These are phyloP conservation scores for Zangia roseola DNA, from an alignment of 768 basidiomycete species.

Conservation along the genomic window DNA sequence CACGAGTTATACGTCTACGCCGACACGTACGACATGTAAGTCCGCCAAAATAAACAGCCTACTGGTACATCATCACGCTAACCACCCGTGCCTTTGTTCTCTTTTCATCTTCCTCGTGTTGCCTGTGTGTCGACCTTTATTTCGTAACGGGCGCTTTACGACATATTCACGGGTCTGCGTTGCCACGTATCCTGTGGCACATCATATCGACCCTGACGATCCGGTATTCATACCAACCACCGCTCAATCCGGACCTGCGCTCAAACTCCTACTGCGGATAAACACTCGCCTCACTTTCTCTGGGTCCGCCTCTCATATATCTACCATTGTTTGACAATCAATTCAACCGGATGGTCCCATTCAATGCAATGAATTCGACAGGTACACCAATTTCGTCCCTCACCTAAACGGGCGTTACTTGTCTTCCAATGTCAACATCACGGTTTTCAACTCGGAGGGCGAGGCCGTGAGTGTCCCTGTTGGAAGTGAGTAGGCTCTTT, in stretches of 20 bases:
- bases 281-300: background rate
- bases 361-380: conserved; percentile 21
- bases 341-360: background rate
- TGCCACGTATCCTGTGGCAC: background rate
- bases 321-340: background rate
- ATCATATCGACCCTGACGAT: conserved; percentile 6
- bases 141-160: background rate
- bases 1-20: conserved; percentile 82
- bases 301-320: background rate
- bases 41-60: conserved; percentile 1
- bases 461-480: conserved; percentile 40
- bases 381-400: conserved; percentile 65
- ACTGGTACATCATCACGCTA: background rate
- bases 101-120: background rate
- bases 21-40: conserved; percentile 64
- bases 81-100: background rate
- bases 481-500: conserved; percentile 35
- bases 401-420: conserved; percentile 71
- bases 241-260: background rate
- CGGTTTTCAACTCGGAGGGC: conserved; percentile 46
- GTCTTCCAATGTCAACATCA: conserved; percentile 86
- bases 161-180: background rate
- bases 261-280: background rate
- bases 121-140: background rate
- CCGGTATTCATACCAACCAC: conserved; percentile 3